phyloP scores from a whole-genome alignment of 2,329 filamentous ascomycete species.

The Xylaria sp. region DNA sequence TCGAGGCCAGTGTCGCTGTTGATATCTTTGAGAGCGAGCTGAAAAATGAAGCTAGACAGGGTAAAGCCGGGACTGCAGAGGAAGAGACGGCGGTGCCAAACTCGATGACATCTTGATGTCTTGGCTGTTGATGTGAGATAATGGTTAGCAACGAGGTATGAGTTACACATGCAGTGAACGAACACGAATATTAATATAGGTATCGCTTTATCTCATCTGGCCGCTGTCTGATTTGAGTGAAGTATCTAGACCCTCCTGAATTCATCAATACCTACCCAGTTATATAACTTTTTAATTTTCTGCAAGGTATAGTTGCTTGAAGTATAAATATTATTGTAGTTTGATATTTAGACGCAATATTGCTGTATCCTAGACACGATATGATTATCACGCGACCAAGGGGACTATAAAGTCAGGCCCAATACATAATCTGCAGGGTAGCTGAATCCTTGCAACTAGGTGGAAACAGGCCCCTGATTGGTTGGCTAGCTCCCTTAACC shows the following conservation, averaged over 20 bases:
- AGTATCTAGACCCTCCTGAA: neutral
- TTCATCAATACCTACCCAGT: neutral
- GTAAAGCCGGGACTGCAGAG: constrained; percentile 40
- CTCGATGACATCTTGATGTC: constrained; percentile 23
- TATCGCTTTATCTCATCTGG: constrained; percentile 4
- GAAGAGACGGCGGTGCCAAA: constrained; percentile 19
- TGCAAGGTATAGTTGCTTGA: too few species aligned
- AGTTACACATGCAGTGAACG: neutral
- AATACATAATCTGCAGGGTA: neutral
- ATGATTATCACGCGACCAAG: neutral
- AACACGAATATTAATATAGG: constrained; percentile 4
- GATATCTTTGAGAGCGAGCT: constrained; percentile 74
- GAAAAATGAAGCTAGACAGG: constrained; percentile 61
- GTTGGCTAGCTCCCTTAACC: neutral
- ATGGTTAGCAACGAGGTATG: neutral
- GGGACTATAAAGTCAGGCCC: too few species aligned
- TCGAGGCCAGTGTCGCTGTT: constrained; percentile 86
- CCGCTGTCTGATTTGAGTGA: neutral
- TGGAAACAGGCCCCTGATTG: neutral
- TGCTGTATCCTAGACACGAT: neutral
- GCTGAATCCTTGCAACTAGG: neutral
- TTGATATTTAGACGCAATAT: neutral
- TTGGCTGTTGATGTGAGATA: neutral
- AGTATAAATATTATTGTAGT: neutral
- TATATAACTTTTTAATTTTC: neutral